phyloP scores from a whole-genome alignment of 139 green algal species.

The Pleodorina starrii region DNA sequence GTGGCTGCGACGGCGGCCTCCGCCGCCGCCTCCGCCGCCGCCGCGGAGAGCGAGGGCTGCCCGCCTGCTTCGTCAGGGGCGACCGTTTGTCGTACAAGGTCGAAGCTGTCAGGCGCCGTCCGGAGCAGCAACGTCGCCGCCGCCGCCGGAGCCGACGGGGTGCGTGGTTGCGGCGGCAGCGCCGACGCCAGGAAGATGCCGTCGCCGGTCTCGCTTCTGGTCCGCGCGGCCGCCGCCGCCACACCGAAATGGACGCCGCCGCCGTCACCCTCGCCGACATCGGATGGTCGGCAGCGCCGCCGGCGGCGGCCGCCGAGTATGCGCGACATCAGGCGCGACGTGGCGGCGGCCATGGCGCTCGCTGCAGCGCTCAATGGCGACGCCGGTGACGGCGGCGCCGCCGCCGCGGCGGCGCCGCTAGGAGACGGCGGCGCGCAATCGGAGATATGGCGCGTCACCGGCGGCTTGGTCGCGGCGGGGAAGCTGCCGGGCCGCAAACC shows the following conservation, averaged over 20 bases:
- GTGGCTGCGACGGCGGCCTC: too few species aligned
- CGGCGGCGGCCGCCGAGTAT: not conserved
- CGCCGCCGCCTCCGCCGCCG: too few species aligned
- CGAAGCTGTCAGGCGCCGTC: too few species aligned
- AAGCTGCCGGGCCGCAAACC: constrained; percentile 18
- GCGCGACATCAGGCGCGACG: not conserved
- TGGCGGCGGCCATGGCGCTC: not conserved
- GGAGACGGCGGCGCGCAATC: not conserved
- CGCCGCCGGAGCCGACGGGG: too few species aligned
- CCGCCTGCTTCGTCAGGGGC: too few species aligned
- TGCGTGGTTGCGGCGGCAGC: too few species aligned
- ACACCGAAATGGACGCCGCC: not conserved
- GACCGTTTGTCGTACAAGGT: too few species aligned
- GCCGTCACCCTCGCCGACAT: not conserved
- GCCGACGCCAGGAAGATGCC: too few species aligned
- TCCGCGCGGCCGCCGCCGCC: not conserved
- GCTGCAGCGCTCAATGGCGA: constrained; percentile 2
- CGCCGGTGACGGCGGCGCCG: not conserved
- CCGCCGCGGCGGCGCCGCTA: not conserved
- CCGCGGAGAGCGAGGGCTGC: too few species aligned
- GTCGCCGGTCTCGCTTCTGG: not conserved
- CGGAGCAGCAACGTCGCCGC: not conserved
- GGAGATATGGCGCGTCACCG: not conserved
- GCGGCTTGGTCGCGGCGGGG: constrained; percentile 16
- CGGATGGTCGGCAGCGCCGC: not conserved